Conservation (phyloP, 768 basidiomycete genomes). For the Xerocomellus amylosporus region DNA sequence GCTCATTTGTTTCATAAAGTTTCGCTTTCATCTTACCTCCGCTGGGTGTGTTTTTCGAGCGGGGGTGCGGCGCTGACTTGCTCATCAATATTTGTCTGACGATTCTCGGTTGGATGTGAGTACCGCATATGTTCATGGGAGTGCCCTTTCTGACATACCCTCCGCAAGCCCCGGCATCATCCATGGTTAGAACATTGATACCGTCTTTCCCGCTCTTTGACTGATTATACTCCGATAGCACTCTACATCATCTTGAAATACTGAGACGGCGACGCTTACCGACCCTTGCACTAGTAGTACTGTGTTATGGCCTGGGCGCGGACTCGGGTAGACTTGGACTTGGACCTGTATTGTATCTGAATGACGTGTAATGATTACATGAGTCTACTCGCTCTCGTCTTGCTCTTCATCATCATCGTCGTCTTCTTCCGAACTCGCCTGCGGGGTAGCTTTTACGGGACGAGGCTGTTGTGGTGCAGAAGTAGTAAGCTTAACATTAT, state of each 20-base stretch:
- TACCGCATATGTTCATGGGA: constrained; percentile 4
- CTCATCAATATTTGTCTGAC: constrained; percentile 78
- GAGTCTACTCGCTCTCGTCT: constrained; percentile 15
- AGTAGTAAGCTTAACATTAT: constrained; percentile 6
- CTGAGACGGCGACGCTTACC: constrained; percentile 23
- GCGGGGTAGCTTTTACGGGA: neutral
- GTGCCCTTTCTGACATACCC: constrained; percentile 9
- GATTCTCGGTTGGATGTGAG: constrained; percentile 77
- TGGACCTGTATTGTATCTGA: constrained; percentile 4
- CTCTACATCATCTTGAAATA: constrained; percentile 82
- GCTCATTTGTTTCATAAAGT: constrained; percentile 33
- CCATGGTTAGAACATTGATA: constrained; percentile 43
- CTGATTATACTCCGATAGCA: constrained; percentile 41
- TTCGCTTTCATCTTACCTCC: constrained; percentile 76
- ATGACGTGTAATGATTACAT: constrained; percentile 6
- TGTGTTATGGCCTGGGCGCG: neutral
- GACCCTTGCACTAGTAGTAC: neutral
- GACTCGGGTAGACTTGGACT: neutral
- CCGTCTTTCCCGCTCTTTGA: neutral
- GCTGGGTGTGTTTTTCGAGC: constrained; percentile 84
- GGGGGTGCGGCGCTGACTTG: constrained; percentile 78
- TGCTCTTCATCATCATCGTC: neutral
- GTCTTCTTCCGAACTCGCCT: constrained; percentile 6
- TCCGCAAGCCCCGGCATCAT: constrained; percentile 67
- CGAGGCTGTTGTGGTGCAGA: neutral